Evolutionary conservation across 164 flowering plant species (phyloP), one percentile per base, ranked within the genome.

Genomic region (Aristolochia fimbriata): DNA sequence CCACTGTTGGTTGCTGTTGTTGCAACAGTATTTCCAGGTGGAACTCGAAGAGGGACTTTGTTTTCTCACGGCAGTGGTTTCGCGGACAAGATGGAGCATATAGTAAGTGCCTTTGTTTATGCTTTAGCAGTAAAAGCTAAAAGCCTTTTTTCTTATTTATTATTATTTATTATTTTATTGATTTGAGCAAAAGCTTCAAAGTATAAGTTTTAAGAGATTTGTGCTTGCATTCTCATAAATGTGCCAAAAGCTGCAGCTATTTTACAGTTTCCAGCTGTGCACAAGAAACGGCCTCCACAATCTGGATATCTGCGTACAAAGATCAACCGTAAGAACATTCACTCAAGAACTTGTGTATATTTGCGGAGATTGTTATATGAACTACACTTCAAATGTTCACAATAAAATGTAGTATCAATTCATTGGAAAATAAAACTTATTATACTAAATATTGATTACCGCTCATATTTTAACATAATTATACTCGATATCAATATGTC

Each of bases 21-120:
- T 63, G 30, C 47, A 50, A 2, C 47, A 17, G 4, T 57, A 17
- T 62, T 59, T 68, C 16, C 78, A 88, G 96, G 82, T 86, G 96
- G 97, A 76, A 79, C 15, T 80, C 90, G n/a, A 87, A 83, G 68
- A 83, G 77, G 70, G 99, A 93, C 75, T 93, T 90, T 75, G 82
- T 93, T 62, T 88, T 90, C 76, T 83, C 97, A 23, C 80, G 99
- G 76, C 96, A 88, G 70, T 90, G 99, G 99, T 90, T 90, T 80
- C 81, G 81, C 23, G 91, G 85, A 47, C 92, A 86, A 80, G 97
- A 90, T 77, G 97, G 99, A 74, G 71, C 87, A 68, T 93, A 90
- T 45, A 88, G 98, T 93, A 77, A 80, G 88, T 33, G 60, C 51
- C 62, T 13, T 55, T 2, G 5, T 55, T 16, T 27, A 14, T 21